phyloP scores from a whole-genome alignment of 148 eudicot species.

The Vaccinium myrtillus region DNA sequence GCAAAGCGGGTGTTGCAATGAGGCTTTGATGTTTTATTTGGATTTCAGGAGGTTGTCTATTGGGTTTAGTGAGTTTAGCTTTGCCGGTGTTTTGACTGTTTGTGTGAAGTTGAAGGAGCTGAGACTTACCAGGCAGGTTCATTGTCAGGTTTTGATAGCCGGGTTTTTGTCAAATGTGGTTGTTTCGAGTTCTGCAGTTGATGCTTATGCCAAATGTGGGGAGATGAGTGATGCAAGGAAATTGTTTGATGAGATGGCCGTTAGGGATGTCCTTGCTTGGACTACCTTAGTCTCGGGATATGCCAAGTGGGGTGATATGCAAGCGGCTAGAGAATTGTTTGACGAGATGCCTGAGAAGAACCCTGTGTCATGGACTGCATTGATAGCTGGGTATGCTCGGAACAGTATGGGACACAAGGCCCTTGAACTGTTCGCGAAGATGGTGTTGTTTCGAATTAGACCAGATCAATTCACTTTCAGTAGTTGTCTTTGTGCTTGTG shows the following conservation, averaged over 20 bases:
- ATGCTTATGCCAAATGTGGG: conserved; percentile 74
- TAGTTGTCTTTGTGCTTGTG: conserved; percentile 67
- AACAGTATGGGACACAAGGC: conserved; percentile 49
- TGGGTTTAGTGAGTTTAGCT: conserved; percentile 61
- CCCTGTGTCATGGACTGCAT: conserved; percentile 70
- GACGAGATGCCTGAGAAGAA: conserved; percentile 70
- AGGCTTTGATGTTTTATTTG: conserved; percentile 53
- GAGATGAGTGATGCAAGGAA: conserved; percentile 57
- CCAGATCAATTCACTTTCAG: conserved; percentile 75
- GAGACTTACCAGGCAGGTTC: conserved; percentile 56
- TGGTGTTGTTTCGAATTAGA: conserved; percentile 43
- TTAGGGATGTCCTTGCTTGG: conserved; percentile 72
- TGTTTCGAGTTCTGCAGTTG: conserved; percentile 68
- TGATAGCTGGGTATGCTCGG: conserved; percentile 76
- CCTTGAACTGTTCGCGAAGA: conserved; percentile 48
- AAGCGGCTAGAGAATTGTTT: conserved; percentile 60
- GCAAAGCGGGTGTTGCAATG: conserved; percentile 38
- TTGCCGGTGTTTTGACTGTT: conserved; percentile 67
- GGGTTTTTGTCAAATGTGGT: conserved; percentile 62
- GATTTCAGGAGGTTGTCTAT: conserved; percentile 44
- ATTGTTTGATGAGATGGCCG: conserved; percentile 70
- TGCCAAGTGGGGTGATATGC: conserved; percentile 68
- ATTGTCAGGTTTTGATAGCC: conserved; percentile 59
- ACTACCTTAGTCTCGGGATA: conserved; percentile 81
- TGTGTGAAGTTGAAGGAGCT: conserved; percentile 59